Conservation (phyloP, 768 basidiomycete genomes). For the Naganishia randhawae region DNA sequence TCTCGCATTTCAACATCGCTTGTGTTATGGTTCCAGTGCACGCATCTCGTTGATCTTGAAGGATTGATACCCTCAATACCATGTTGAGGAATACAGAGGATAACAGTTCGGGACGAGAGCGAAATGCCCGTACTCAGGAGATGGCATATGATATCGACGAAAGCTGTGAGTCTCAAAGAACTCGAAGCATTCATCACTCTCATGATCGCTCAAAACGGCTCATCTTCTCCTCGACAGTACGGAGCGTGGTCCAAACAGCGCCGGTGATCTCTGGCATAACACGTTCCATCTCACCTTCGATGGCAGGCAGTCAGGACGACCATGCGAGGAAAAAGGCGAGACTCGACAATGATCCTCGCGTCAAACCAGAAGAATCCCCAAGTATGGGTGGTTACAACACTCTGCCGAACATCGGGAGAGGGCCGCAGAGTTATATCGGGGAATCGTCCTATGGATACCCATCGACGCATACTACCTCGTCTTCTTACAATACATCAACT, state of each 20-base stretch:
- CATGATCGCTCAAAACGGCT: neutral
- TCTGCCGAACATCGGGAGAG: neutral
- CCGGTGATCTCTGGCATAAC: neutral
- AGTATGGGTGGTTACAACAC: slow-evolving; percentile 10
- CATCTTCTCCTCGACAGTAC: slow-evolving; percentile 1
- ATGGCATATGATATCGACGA: slow-evolving; percentile 11
- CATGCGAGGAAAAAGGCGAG: slow-evolving; percentile 5
- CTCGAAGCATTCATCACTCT: neutral
- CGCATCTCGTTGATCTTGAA: neutral
- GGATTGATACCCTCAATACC: neutral
- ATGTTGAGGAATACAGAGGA: slow-evolving; percentile 20
- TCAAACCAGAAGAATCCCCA: neutral
- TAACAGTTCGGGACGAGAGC: neutral
- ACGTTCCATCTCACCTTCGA: neutral
- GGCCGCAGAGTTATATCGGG: neutral
- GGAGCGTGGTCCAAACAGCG: slow-evolving; percentile 5
- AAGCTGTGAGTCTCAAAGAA: neutral
- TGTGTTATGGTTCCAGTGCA: neutral
- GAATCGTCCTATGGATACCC: neutral
- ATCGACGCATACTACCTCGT: neutral
- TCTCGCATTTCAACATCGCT: neutral
- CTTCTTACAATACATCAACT: slow-evolving; percentile 7
- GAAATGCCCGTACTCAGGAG: neutral
- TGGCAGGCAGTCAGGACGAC: neutral
- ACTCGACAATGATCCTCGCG: neutral